These are phyloP conservation scores for Ophiocordyceps polyrhachis-furcata DNA, from an alignment of 2,329 filamentous ascomycete genomes.

Conservation along the genomic window DNA sequence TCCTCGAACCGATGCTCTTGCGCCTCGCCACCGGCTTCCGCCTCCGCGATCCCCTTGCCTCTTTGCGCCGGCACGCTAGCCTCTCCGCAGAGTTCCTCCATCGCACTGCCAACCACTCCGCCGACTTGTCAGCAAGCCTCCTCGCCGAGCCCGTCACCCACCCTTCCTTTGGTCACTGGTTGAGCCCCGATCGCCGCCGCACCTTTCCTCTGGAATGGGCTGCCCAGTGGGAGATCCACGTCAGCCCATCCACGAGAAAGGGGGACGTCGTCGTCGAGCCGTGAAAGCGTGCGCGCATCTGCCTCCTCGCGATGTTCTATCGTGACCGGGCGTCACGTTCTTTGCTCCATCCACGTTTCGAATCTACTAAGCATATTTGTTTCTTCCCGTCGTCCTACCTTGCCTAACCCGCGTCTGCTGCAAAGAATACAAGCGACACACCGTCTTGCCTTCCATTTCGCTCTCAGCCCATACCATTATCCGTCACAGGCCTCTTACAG, in stretches of 20 bases:
- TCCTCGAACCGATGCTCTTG: constrained; percentile 42
- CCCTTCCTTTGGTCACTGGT: constrained; percentile 20
- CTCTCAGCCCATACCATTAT: not conserved
- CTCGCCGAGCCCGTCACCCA: constrained; percentile 30
- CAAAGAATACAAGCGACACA: not conserved
- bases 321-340: not conserved
- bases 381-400: not conserved
- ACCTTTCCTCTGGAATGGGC: constrained; percentile 15
- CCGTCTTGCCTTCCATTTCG: not conserved
- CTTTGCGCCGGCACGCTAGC: constrained; percentile 37
- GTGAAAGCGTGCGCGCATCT: not conserved
- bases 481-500: constrained; percentile 6
- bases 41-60: constrained; percentile 34
- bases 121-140: constrained; percentile 25
- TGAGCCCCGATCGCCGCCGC: constrained; percentile 13
- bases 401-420: not conserved
- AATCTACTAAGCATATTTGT: not conserved
- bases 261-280: not conserved
- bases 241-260: constrained; percentile 10
- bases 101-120: constrained; percentile 28
- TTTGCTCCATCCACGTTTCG: not conserved
- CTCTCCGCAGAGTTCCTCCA: constrained; percentile 37
- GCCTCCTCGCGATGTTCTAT: not conserved
- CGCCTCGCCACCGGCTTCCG: constrained; percentile 41
- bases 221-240: constrained; percentile 24